Base-by-base conservation (phyloP, 169 alveolate genomes). In the Plasmodium fragile region DNA sequence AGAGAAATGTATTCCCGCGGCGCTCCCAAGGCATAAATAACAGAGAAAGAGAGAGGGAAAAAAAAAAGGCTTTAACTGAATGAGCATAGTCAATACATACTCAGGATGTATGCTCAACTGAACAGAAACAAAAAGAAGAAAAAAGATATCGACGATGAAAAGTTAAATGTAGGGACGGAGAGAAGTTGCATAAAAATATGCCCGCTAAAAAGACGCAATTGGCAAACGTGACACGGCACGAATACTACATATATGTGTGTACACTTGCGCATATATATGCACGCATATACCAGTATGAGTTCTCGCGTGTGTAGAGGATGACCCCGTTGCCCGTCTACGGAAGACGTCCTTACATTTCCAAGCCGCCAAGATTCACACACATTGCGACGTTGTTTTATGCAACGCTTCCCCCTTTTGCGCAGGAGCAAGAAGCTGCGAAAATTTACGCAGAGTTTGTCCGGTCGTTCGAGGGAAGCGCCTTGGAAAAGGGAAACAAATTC, bases 371-470 rank as follows among this genome's bases (percentile, higher is more conserved):
- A 1, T 81, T 28, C 41, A 30, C 75, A 65, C 75, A 18, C 32
- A 65, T 65, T 65, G 7, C 16, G 75, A 65, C 36, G 75, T 6
- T 65, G 18, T 7, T 65, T 65, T 65, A 25, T 65, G 75, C 53
- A 73, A n/a, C 59, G 32, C 49, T 70, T 83, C 25, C 25, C 59
- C 39, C 78, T 83, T 83, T 89, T 75, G 52, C 30, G 4, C 83
- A 92, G 94, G 92, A 92, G 53, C 41, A 92, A 49, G 95, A 92
- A 78, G 69, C 94, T 32, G 95, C 95, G 49, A 92, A 71, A 49
- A 92, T 92, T 7, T 92, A 83, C 52, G 95, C 95, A 25, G 87
- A 92, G 53, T 92, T 83, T 28, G 95, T 92, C 49, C 95, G 92
- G 32, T 53, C 95, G 4, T 92, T 92, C 71, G 92, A 92, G 65